Percentiles rank a stretch among this genome's conserved stretches.
phyloP scores from a whole-genome alignment of 208 protist species.

The Trypanosomatidae sp. region DNA sequence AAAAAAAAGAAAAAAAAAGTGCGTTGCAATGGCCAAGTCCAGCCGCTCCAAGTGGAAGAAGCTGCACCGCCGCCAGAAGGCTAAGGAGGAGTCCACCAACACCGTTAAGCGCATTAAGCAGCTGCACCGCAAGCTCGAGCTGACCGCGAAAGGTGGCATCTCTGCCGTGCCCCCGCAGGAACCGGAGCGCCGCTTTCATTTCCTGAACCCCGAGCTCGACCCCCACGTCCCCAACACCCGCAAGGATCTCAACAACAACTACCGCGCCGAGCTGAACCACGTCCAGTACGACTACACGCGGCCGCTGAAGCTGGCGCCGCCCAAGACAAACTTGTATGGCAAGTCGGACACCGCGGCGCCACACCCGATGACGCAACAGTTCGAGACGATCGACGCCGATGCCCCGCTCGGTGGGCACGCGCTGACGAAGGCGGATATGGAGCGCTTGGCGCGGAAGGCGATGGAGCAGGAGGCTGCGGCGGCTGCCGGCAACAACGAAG shows the following conservation, averaged over 20 bases:
- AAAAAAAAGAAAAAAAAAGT: too few species aligned
- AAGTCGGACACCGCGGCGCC: slow-evolving; percentile 59
- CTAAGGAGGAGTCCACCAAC: slow-evolving; percentile 38
- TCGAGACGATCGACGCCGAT: slow-evolving; percentile 55
- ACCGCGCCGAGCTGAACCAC: slow-evolving; percentile 43
- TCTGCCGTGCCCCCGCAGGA: slow-evolving; percentile 65
- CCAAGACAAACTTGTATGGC: slow-evolving; percentile 60
- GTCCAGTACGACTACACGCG: slow-evolving; percentile 58
- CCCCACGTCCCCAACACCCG: slow-evolving; percentile 57
- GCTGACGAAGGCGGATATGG: slow-evolving; percentile 63
- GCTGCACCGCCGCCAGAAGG: slow-evolving; percentile 58
- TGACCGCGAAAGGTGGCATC: slow-evolving; percentile 69
- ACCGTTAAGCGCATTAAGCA: slow-evolving; percentile 48
- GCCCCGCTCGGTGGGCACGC: slow-evolving; percentile 66
- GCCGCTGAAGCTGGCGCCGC: slow-evolving; percentile 51
- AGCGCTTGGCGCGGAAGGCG: slow-evolving; percentile 20
- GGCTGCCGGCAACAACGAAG: neutral
- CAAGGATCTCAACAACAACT: slow-evolving; percentile 76
- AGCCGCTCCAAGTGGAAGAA: slow-evolving; percentile 89
- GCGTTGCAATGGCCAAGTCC: slow-evolving; percentile 76
- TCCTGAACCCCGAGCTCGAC: slow-evolving; percentile 71
- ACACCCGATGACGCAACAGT: slow-evolving; percentile 59
- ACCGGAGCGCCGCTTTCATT: slow-evolving; percentile 81
- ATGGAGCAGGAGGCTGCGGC: slow-evolving; percentile 2
- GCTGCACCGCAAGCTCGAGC: slow-evolving; percentile 67